Conservation (phyloP, 495 filamentous ascomycete species). For the Aspergillus coremiiformis region DNA sequence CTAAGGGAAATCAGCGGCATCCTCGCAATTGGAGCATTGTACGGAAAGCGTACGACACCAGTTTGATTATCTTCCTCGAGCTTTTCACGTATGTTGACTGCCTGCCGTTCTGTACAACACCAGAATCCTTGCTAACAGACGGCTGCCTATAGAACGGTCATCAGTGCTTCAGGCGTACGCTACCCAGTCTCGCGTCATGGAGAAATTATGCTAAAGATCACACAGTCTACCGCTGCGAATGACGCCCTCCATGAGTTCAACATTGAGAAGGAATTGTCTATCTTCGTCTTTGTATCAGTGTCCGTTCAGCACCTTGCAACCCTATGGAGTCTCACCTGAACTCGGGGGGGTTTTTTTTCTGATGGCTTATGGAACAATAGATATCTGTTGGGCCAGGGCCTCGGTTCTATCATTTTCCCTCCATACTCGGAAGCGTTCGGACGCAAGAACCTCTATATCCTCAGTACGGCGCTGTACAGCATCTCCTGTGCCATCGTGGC, state of each 20-base stretch:
- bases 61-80: constrained; percentile 33
- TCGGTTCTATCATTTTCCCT: constrained; percentile 44
- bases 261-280: constrained; percentile 21
- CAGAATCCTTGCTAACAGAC: neutral
- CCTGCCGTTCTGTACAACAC: neutral
- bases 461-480: constrained; percentile 35
- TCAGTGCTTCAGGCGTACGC: constrained; percentile 37
- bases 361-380: constrained; percentile 13
- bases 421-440: constrained; percentile 48
- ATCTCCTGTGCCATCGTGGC: constrained; percentile 39
- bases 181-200: neutral
- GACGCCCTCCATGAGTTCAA: constrained; percentile 27
- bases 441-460: constrained; percentile 43
- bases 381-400: constrained; percentile 43
- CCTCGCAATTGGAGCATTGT: constrained; percentile 33
- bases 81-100: constrained; percentile 31
- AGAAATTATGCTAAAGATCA: constrained; percentile 1
- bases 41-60: constrained; percentile 31
- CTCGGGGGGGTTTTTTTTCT: neutral
- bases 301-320: constrained; percentile 7
- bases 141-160: constrained; percentile 24
- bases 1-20: constrained; percentile 27
- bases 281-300: constrained; percentile 37
- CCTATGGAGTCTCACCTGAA: neutral
- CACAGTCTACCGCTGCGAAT: constrained; percentile 28